Percentiles rank a stretch among this genome's conserved stretches.
These are phyloP conservation scores for Fusarium nurragi DNA, from an alignment of 2,329 filamentous ascomycete species.

Conservation along the genomic window DNA sequence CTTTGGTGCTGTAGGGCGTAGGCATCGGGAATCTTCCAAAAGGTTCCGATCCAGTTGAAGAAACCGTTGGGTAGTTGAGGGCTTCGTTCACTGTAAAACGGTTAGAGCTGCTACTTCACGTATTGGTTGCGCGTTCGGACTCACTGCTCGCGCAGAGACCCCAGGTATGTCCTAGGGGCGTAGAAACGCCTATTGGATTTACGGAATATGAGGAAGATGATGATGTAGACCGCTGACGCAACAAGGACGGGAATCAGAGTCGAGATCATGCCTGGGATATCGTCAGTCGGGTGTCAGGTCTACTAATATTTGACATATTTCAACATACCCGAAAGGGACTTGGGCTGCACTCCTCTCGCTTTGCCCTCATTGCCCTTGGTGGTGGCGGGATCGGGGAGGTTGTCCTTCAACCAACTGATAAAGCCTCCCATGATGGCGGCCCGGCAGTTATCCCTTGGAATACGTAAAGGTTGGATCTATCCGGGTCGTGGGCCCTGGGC, in stretches of 20 bases:
- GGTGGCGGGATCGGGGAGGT: constrained; percentile 40
- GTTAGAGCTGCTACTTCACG: constrained; percentile 20
- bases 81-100: constrained; percentile 60
- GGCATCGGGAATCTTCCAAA: constrained; percentile 74
- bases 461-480: neutral
- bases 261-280: constrained; percentile 52
- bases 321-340: constrained; percentile 49
- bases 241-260: constrained; percentile 64
- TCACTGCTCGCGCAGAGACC: constrained; percentile 60
- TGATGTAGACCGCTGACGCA: constrained; percentile 59
- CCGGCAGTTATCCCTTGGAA: constrained; percentile 16
- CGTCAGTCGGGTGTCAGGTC: constrained; percentile 11
- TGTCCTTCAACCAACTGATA: constrained; percentile 52
- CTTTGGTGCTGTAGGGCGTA: constrained; percentile 88
- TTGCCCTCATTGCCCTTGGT: constrained; percentile 37
- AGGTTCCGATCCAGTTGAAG: constrained; percentile 69
- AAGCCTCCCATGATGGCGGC: constrained; percentile 50
- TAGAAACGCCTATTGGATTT: constrained; percentile 63
- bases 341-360: constrained; percentile 41
- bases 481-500: constrained; percentile 10
- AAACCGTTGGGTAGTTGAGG: constrained; percentile 64
- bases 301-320: neutral
- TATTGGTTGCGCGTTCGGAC: constrained; percentile 30
- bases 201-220: constrained; percentile 61
- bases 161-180: constrained; percentile 62